Percentiles rank a stretch among this genome's conserved stretches.
These are phyloP conservation scores for Ensete ventricosum DNA, from an alignment of 176 grass and related monocot species.

Conservation along the genomic window DNA sequence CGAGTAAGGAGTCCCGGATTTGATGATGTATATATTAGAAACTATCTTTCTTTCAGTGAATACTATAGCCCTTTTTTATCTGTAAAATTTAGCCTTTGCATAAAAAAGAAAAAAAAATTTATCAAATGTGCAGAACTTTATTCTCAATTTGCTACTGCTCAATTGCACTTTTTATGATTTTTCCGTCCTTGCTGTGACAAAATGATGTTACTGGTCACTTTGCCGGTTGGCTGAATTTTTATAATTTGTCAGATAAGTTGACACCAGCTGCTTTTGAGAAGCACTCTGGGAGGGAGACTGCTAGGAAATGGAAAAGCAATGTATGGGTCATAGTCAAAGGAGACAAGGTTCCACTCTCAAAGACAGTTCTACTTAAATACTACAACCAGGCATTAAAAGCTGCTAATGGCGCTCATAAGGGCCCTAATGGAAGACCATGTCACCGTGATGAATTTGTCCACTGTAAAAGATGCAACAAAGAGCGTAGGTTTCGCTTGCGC, in stretches of 20 bases:
- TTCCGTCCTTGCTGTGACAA: neutral
- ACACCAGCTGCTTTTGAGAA: slow-evolving; percentile 95
- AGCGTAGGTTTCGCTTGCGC: slow-evolving; percentile 71
- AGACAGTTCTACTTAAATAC: slow-evolving; percentile 77
- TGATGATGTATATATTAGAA: neutral
- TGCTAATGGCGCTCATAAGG: slow-evolving; percentile 47
- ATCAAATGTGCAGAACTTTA: too few species aligned
- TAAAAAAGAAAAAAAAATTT: too few species aligned
- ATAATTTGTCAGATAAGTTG: slow-evolving; percentile 59
- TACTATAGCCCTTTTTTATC: neutral
- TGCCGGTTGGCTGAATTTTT: slow-evolving; percentile 9
- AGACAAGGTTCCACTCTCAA: slow-evolving; percentile 70
- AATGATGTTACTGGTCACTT: neutral
- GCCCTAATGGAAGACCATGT: slow-evolving; percentile 49
- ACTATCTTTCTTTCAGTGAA: neutral
- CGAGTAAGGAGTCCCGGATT: too few species aligned
- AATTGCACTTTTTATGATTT: neutral
- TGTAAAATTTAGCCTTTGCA: too few species aligned
- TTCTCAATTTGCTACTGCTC: neutral
- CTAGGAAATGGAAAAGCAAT: slow-evolving; percentile 92
- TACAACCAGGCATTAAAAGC: slow-evolving; percentile 54
- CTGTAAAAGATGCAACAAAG: slow-evolving; percentile 64
- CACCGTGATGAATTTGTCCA: slow-evolving; percentile 88
- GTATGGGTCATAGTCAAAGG: slow-evolving; percentile 90
- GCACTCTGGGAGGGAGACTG: slow-evolving; percentile 79